Percentiles rank a stretch among this genome's conserved stretches.
These are phyloP conservation scores for Nannochloris sp. DNA, from an alignment of 139 green algal genomes.

Conservation along the genomic window DNA sequence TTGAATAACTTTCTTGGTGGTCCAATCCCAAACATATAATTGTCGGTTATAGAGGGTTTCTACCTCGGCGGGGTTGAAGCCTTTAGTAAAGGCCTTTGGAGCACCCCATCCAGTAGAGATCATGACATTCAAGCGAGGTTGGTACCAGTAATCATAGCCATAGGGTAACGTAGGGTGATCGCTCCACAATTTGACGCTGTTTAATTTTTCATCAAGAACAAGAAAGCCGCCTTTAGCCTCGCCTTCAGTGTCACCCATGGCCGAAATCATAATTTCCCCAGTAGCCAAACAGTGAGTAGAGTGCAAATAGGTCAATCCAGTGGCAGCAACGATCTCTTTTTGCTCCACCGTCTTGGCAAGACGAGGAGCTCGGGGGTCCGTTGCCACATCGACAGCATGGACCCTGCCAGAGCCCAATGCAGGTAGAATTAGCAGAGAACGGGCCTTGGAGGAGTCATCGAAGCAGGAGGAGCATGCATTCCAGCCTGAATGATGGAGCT, in stretches of 20 bases:
- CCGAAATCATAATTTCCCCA: constrained; percentile 40
- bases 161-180: no score
- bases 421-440: constrained; percentile 62
- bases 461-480: constrained; percentile 73
- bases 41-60: constrained; percentile 41
- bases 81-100: constrained; percentile 59
- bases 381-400: constrained; percentile 43
- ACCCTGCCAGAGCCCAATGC: constrained; percentile 21
- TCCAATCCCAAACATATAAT: constrained; percentile 75
- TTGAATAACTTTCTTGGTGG: constrained; percentile 39
- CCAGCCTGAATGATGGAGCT: constrained; percentile 80
- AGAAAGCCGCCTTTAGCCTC: constrained; percentile 60
- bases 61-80: constrained; percentile 63
- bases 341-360: constrained; percentile 53
- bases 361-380: constrained; percentile 42
- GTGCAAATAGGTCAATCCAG: constrained; percentile 57
- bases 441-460: constrained; percentile 30
- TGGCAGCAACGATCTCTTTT: constrained; percentile 34
- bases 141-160: constrained; percentile 48
- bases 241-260: constrained; percentile 54
- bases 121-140: constrained; percentile 76
- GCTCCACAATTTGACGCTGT: constrained; percentile 58
- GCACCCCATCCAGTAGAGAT: constrained; percentile 62
- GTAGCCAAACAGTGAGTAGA: constrained; percentile 60
- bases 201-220: constrained; percentile 60